These are phyloP conservation scores for Phalaenopsis aphrodite DNA, from an alignment of 106 monocot genomes.

Conservation along the genomic window DNA sequence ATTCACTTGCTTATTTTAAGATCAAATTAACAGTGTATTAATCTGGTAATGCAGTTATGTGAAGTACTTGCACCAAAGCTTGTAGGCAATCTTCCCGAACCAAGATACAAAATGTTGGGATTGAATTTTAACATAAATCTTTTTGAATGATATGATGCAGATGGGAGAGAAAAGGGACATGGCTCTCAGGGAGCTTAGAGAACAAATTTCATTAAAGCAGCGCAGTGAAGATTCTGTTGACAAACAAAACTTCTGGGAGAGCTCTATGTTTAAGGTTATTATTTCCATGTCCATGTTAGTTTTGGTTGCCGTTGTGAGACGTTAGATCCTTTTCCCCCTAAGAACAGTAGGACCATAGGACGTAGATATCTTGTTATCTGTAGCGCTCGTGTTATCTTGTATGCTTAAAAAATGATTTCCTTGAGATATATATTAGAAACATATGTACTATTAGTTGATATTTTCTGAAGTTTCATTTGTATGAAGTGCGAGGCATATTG, in stretches of 20 bases:
- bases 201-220: conserved; percentile 44
- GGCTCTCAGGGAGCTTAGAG: conserved; percentile 55
- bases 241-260: conserved; percentile 80
- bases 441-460: neutral
- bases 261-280: conserved; percentile 64
- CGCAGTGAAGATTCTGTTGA: conserved; percentile 10
- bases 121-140: conserved; percentile 1
- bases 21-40: too few species aligned
- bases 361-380: neutral
- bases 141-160: conserved; percentile 19
- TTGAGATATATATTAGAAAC: neutral
- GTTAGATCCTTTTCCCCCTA: conserved; percentile 16
- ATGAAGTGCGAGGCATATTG: too few species aligned
- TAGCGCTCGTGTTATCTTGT: neutral
- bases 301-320: conserved; percentile 44
- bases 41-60: too few species aligned
- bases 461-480: too few species aligned
- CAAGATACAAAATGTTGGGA: neutral
- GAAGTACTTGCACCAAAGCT: neutral
- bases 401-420: neutral
- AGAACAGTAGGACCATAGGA: neutral
- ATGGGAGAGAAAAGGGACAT: conserved; percentile 75
- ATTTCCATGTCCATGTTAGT: conserved; percentile 70
- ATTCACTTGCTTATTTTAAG: too few species aligned
- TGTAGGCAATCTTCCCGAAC: neutral